phyloP scores from a whole-genome alignment of 176 grass and related monocot species.

The Alloteropsis semialata region DNA sequence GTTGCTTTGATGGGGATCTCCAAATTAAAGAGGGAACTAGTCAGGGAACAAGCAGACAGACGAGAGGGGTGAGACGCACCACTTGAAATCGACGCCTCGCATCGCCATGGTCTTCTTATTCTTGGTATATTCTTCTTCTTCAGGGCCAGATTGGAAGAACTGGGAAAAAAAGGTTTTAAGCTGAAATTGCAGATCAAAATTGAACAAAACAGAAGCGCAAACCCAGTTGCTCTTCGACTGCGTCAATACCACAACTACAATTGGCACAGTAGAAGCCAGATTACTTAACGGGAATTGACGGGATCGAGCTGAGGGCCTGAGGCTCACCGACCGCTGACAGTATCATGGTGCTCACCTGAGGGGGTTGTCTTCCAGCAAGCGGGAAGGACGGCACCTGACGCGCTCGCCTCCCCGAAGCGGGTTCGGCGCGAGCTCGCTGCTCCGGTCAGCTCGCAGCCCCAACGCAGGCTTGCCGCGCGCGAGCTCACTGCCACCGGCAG shows the following conservation, averaged over 20 bases:
- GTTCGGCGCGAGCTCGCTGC: not conserved
- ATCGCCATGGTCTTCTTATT: conserved; percentile 32
- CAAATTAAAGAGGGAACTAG: not conserved
- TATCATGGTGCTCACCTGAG: not conserved
- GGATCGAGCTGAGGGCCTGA: not conserved
- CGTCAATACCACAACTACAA: not conserved
- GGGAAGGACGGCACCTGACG: not conserved
- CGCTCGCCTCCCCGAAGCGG: not conserved
- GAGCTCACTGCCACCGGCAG: not conserved
- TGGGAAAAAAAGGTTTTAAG: not conserved
- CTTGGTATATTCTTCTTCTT: too few relatives aligned
- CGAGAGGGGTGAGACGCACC: not conserved
- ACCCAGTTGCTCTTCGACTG: not conserved
- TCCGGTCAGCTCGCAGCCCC: not conserved
- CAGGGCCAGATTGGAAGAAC: not conserved
- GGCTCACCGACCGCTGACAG: too few relatives aligned
- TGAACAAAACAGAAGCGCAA: not conserved
- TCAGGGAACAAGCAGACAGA: not conserved
- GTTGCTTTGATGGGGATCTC: not conserved
- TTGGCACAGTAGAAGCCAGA: not conserved
- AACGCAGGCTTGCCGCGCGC: too few relatives aligned
- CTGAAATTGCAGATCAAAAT: not conserved
- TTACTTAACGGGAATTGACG: not conserved
- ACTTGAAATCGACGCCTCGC: conserved; percentile 60
- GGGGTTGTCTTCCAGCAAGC: not conserved